These are phyloP conservation scores for Gracilaria gracilis DNA, from an alignment of 23 red algal species.

Conservation along the genomic window DNA sequence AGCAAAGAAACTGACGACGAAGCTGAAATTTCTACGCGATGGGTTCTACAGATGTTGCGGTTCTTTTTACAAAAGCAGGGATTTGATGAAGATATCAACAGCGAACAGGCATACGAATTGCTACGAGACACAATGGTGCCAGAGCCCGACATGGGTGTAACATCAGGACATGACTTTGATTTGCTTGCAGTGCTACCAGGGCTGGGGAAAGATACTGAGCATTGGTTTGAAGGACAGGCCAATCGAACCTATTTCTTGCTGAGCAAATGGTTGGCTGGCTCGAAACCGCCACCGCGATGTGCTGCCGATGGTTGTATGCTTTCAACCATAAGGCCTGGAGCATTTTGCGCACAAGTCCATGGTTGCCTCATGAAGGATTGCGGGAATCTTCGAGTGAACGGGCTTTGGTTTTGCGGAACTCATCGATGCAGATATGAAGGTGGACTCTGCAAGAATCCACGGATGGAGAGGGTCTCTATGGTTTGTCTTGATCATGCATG, in stretches of 20 bases:
- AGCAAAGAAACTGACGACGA: neutral
- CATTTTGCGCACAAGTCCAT: conserved; percentile 4
- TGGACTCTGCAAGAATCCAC: neutral
- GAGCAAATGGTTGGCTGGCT: conserved; percentile 37
- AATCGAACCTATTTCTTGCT: conserved; percentile 33
- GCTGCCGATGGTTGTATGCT: conserved; percentile 31
- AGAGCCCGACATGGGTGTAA: neutral
- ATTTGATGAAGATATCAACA: neutral
- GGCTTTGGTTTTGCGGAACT: neutral
- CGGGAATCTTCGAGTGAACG: neutral
- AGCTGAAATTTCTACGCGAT: conserved; percentile 10
- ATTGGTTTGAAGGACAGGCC: conserved; percentile 26
- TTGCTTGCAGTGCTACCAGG: neutral
- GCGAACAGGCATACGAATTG: conserved; percentile 6
- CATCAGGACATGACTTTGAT: neutral
- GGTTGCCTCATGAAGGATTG: conserved; percentile 6
- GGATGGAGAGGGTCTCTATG: conserved; percentile 5
- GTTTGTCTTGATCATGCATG: conserved; percentile 37
- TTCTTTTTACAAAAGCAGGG: neutral
- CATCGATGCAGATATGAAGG: conserved; percentile 33
- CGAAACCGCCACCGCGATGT: conserved; percentile 52
- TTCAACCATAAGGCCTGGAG: neutral
- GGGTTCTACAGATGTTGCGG: conserved; percentile 23
- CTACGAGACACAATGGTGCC: neutral
- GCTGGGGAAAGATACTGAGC: conserved; percentile 20